Conservation (phyloP, 768 basidiomycete genomes). For the Hygrocybe punicea region DNA sequence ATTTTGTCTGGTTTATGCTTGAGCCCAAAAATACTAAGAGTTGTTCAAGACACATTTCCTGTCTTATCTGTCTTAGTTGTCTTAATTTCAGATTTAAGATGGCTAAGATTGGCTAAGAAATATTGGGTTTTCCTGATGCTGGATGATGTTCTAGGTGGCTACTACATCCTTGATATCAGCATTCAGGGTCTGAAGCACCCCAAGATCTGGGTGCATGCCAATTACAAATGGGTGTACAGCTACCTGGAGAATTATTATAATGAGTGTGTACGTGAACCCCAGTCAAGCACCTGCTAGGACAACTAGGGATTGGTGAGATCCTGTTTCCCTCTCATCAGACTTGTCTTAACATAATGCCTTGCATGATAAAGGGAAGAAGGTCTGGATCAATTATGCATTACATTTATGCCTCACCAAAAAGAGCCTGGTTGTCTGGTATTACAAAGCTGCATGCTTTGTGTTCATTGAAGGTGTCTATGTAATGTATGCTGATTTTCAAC, state of each 20-base stretch:
- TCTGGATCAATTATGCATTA: conserved; percentile 15
- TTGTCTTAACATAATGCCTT: not conserved
- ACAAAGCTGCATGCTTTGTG: conserved; percentile 5
- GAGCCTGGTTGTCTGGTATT: conserved; percentile 16
- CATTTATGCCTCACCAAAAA: conserved; percentile 15
- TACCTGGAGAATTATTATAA: conserved; percentile 5
- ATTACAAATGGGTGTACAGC: conserved; percentile 14
- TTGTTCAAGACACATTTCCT: too few species aligned
- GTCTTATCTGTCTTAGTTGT: too few species aligned
- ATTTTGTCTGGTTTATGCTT: too few species aligned
- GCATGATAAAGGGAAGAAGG: conserved; percentile 12
- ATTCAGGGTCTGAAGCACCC: not conserved
- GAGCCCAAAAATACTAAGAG: too few species aligned
- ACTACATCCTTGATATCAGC: conserved; percentile 9
- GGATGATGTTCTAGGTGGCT: conserved; percentile 11
- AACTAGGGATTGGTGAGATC: conserved; percentile 16
- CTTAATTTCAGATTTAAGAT: too few species aligned
- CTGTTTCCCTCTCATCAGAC: not conserved
- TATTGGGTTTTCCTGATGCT: too few species aligned
- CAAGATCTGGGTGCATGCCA: conserved; percentile 12
- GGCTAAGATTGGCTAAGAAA: too few species aligned
- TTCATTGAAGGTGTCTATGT: conserved; percentile 20
- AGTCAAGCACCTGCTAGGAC: conserved; percentile 5
- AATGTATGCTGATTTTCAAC: conserved; percentile 8
- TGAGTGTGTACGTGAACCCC: not conserved